Percentiles rank a stretch among this genome's conserved stretches.
These are phyloP conservation scores for Apiotrichum montevideense DNA, from an alignment of 1,284 basidiomycete genomes.

Conservation along the genomic window DNA sequence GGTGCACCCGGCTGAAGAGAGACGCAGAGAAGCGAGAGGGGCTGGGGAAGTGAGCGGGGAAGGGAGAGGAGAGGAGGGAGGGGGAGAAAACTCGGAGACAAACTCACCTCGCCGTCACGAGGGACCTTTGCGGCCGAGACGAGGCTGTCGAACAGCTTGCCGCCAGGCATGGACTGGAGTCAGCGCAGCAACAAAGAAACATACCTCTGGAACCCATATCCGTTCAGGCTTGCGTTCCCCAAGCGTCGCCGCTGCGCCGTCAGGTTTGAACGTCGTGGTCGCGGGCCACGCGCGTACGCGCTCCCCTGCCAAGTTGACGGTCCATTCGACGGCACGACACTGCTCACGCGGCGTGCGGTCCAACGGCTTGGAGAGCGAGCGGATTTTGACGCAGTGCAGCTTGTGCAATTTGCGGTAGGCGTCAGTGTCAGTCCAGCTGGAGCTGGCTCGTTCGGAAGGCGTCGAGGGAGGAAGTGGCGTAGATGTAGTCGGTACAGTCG, in stretches of 20 bases:
- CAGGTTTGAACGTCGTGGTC: conserved; percentile 9
- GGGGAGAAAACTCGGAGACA: no score
- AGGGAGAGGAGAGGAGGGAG: background rate
- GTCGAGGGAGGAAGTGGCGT: no score
- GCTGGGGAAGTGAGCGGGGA: background rate
- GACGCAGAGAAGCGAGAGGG: conserved; percentile 11
- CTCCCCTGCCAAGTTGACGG: conserved; percentile 10
- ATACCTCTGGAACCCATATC: conserved; percentile 26
- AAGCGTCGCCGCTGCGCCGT: conserved; percentile 8
- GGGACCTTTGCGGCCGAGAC: conserved; percentile 14
- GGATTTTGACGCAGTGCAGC: conserved; percentile 31
- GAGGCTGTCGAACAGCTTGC: conserved; percentile 26
- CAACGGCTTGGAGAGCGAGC: conserved; percentile 26
- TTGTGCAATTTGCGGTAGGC: conserved; percentile 33
- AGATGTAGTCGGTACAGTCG: no score
- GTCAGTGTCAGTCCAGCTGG: background rate
- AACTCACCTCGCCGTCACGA: background rate
- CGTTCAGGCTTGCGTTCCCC: conserved; percentile 7
- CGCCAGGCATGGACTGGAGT: conserved; percentile 23
- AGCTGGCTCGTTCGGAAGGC: no score
- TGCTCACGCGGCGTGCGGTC: conserved; percentile 9
- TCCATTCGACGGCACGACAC: conserved; percentile 34
- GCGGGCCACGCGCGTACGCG: conserved; percentile 17
- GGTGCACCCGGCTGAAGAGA: conserved; percentile 8
- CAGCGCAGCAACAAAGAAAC: background rate